phyloP scores from a whole-genome alignment of 768 basidiomycete species.

The Calocera viscosa region DNA sequence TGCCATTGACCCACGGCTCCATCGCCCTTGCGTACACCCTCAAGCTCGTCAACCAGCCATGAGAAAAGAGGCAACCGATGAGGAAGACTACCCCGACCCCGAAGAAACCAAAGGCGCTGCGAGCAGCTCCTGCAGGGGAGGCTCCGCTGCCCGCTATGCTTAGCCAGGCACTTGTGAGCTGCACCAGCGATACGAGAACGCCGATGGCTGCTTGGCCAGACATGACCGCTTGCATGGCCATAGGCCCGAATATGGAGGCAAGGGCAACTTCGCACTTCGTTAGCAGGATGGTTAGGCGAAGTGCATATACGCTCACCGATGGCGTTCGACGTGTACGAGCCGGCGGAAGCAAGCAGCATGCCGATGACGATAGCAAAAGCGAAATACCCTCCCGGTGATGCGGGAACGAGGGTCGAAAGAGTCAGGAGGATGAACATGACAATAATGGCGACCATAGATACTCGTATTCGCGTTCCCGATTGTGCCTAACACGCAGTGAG shows the following conservation, averaged over 20 bases:
- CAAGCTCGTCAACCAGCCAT: constrained; percentile 45
- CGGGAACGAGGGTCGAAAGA: constrained; percentile 49
- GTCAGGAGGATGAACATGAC: constrained; percentile 46
- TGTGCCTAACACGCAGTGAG: constrained; percentile 37
- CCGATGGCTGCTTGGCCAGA: constrained; percentile 42
- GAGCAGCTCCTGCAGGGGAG: constrained; percentile 17
- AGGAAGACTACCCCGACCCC: constrained; percentile 55
- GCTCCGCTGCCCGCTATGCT: constrained; percentile 21
- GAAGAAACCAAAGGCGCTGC: constrained; percentile 56
- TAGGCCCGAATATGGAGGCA: constrained; percentile 67
- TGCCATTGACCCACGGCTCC: constrained; percentile 9
- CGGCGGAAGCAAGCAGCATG: constrained; percentile 44
- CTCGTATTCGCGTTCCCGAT: constrained; percentile 37
- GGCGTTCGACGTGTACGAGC: constrained; percentile 65
- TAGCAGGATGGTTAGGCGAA: not conserved
- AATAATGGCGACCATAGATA: constrained; percentile 42
- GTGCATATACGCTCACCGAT: constrained; percentile 25
- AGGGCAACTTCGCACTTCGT: constrained; percentile 37
- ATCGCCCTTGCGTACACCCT: constrained; percentile 37
- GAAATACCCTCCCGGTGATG: constrained; percentile 47
- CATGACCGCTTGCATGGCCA: constrained; percentile 44
- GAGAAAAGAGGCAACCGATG: constrained; percentile 39
- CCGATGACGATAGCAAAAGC: constrained; percentile 52
- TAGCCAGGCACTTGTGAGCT: constrained; percentile 54
- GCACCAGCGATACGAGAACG: constrained; percentile 65